Base-by-base conservation (phyloP, 2,329 filamentous ascomycete genomes). In the Immersiporthe knoxdaviesiana region DNA sequence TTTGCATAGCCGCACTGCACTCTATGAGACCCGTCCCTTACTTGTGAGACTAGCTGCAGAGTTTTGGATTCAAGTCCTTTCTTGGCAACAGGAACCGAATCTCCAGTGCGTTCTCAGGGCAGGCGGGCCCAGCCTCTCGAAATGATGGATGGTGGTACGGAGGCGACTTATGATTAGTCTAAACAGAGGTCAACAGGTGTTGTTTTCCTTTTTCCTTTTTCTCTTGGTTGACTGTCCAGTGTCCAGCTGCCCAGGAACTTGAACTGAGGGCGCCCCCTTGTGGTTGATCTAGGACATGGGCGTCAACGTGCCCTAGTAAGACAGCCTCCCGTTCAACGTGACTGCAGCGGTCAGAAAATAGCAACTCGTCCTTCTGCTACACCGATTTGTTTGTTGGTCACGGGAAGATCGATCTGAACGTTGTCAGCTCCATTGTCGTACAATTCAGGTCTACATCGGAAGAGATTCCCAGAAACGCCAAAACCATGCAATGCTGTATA, bases 381-480 rank as follows among this genome's bases (percentile, higher is more conserved):
- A 39, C 37, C 27, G 35, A 3, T 44, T 21, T 62, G 37, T 30
- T 32, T 44, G 59, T 16, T 41, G n/a, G 35, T 30, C 32, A 60
- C 2, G 10, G 39, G n/a, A 30, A 8, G 21, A 32, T 30, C 12
- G 37, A 44, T 58, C 63, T 65, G 63, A 65, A 44, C 37, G 54
- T 27, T 50, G 63, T 68, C 68, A 68, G 24, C 70, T 72, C 59
- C 61, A 72, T 72, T 66, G 58, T 70, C 65, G 24, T 68, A 70
- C 52, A 70, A 65, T 56, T 41, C 63, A 64, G 32, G 37, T 68
- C 66, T 70, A 68, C 65, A 30, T 70, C 68, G 50, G 50, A 70
- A 67, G 32, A 66, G 30, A 70, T 70, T 7, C 35, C 61, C 59
- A 56, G 62, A 47, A 72, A 72, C 70, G 70, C 70, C 70, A 59